These are phyloP conservation scores for Phytopythium boreale DNA, from an alignment of 352 stramenopile species.

Conservation along the genomic window DNA sequence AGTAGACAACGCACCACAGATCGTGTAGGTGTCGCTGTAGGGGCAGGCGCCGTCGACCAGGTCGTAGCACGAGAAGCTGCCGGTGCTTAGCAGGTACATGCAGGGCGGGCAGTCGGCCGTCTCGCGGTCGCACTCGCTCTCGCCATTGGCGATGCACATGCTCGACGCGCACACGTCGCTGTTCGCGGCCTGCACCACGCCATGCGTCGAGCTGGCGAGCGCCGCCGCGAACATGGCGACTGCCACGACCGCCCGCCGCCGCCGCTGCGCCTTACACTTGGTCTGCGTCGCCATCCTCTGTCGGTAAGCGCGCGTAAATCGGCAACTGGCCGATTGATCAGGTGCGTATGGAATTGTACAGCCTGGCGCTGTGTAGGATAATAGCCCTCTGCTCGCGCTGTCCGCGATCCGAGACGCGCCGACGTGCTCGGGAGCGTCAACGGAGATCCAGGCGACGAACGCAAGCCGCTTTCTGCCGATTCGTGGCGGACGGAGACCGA, in stretches of 20 bases:
- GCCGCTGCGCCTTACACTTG: not conserved
- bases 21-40: conserved; percentile 11
- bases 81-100: conserved; percentile 59
- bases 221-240: not conserved
- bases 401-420: too few species aligned
- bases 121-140: conserved; percentile 41
- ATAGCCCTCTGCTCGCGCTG: too few species aligned
- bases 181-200: conserved; percentile 5
- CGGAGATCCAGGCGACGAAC: not conserved
- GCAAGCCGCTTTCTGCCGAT: not conserved
- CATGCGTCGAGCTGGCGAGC: not conserved
- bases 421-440: not conserved
- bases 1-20: conserved; percentile 4
- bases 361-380: not conserved
- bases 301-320: not conserved
- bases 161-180: conserved; percentile 32
- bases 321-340: not conserved
- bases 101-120: conserved; percentile 50
- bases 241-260: not conserved
- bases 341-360: not conserved
- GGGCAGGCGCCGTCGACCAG: conserved; percentile 33
- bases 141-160: conserved; percentile 57
- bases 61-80: conserved; percentile 68
- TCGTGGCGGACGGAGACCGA: not conserved
- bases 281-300: not conserved